Evolutionary conservation across 352 stramenopile genomes (phyloP), one percentile per base, ranked within the genome.

Genomic region (Phytophthora europaea): DNA sequence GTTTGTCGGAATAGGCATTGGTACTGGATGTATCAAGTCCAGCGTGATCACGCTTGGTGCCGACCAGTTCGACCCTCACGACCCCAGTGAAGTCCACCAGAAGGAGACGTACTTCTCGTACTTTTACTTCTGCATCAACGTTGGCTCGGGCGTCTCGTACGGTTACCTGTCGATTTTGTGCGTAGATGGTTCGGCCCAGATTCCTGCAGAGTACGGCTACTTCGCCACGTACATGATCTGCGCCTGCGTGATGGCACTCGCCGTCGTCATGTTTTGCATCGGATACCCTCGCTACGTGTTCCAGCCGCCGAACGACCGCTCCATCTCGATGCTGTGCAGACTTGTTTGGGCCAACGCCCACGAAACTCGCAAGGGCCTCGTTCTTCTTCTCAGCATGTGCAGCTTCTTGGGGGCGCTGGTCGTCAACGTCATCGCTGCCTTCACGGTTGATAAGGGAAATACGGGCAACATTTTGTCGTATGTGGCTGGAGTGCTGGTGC

Each of bases 121-220:
- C 70, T 95, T 94, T 59, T 97, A 97, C 28, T 94, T 82, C 71
- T 83, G 72, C 52, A 87, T 95, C 70, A 97, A 97, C 70, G 48
- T 93, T 13, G 90, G 91, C 15, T 61, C 91, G 1, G 61, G 70
- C 8, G 75, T 97, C 34, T 88, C 82, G 50, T 97, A 94, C 75
- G 91, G 80, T 9, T 89, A 94, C 61, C 72, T 97, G n/a, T 89
- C 88, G n/a, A 84, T 85, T n/a, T n/a, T n/a, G n/a, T n/a, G n/a
- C n/a, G n/a, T n/a, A n/a, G n/a, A n/a, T n/a, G n/a, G n/a, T n/a
- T n/a, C n/a, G n/a, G n/a, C n/a, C n/a, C n/a, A n/a, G n/a, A n/a
- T n/a, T n/a, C n/a, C n/a, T n/a, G n/a, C n/a, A n/a, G n/a, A n/a
- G n/a, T n/a, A n/a, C n/a, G n/a, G n/a, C n/a, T n/a, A n/a, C n/a